Evolutionary conservation across 345 rosid genomes (phyloP).

Genomic region (Adansonia digitata): DNA sequence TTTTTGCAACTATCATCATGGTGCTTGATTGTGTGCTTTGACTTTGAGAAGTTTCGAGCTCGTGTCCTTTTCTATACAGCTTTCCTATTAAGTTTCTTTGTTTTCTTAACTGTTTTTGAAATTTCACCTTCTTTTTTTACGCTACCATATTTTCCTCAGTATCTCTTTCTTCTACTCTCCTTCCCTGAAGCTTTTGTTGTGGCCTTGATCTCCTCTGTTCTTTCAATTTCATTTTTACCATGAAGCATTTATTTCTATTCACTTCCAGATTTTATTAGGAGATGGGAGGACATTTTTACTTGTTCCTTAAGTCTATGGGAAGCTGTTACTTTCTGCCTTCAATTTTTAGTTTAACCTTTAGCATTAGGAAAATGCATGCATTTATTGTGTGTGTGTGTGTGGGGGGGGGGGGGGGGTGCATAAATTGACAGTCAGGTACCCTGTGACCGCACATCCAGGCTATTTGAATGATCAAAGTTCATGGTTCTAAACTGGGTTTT

Average conservation of each 20-base stretch:
- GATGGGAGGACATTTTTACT: not conserved
- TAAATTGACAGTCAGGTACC: slow-evolving; percentile 29
- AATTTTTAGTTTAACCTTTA: not conserved
- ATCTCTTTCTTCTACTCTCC: not conserved
- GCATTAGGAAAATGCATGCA: not conserved
- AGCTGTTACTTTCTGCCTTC: not conserved
- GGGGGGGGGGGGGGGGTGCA: too few relatives aligned
- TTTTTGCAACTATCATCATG: not conserved
- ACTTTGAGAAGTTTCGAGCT: not conserved
- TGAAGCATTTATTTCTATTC: not conserved
- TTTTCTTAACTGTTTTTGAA: not conserved
- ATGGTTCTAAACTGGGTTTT: slow-evolving; percentile 27
- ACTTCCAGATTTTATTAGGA: not conserved
- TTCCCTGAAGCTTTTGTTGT: not conserved
- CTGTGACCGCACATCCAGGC: slow-evolving; percentile 22
- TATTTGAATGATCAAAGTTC: slow-evolving; percentile 15
- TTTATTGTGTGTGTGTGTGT: not conserved
- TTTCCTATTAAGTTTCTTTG: not conserved
- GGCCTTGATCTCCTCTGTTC: not conserved
- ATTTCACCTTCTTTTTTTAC: not conserved
- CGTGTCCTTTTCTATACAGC: not conserved
- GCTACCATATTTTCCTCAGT: not conserved
- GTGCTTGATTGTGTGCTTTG: slow-evolving; percentile 12
- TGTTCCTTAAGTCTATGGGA: not conserved
- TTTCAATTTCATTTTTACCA: not conserved